These are phyloP conservation scores for Trametes sp. DNA, from an alignment of 1,284 basidiomycete genomes.

Conservation along the genomic window DNA sequence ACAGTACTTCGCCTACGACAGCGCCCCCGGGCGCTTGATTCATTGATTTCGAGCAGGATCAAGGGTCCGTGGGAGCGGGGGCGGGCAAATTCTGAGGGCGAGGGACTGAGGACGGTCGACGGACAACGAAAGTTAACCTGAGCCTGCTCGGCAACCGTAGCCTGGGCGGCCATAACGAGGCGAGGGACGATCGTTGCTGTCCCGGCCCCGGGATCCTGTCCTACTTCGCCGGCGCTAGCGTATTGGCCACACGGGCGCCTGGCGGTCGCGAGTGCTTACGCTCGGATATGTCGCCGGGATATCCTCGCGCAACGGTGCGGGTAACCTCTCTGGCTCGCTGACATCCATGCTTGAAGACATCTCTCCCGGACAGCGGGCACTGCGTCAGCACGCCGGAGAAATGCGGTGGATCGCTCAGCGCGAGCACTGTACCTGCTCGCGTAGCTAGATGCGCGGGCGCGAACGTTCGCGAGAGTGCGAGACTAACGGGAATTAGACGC, in stretches of 20 bases:
- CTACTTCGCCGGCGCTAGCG: not conserved
- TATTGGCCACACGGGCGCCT: not conserved
- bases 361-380: not conserved
- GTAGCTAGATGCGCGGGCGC: not conserved
- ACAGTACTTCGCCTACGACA: too few relatives aligned
- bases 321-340: not conserved
- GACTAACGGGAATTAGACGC: slow-evolving; percentile 15
- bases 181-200: slow-evolving; percentile 25
- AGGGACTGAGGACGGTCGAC: too few relatives aligned
- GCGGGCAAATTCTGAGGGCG: too few relatives aligned
- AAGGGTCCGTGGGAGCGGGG: too few relatives aligned
- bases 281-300: not conserved
- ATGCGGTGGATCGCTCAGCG: not conserved
- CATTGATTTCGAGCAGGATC: too few relatives aligned
- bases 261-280: not conserved
- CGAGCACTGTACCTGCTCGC: not conserved
- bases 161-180: not conserved
- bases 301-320: not conserved
- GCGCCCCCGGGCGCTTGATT: too few relatives aligned
- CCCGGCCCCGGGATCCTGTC: slow-evolving; percentile 7
- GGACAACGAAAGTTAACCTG: too few relatives aligned
- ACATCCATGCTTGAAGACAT: not conserved
- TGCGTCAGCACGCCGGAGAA: not conserved
- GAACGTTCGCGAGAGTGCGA: slow-evolving; percentile 1
- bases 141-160: too few relatives aligned